These are phyloP conservation scores for Hypoxylon fuscum DNA, from an alignment of 495 filamentous ascomycete species.

Conservation along the genomic window DNA sequence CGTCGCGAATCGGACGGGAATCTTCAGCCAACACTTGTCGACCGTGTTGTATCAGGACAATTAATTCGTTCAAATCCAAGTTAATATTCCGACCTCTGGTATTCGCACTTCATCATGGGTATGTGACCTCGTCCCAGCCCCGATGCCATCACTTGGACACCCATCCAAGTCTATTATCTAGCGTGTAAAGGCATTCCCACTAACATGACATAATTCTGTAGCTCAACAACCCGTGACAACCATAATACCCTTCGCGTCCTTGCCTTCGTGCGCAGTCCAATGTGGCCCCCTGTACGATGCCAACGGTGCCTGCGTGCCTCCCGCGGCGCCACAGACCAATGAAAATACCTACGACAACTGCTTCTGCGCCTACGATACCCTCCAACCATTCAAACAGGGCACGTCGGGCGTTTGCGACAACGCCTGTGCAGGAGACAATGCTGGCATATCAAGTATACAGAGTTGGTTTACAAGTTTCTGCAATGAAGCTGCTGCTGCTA, in stretches of 20 bases:
- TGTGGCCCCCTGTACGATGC: slow-evolving; percentile 64
- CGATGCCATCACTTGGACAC: not conserved
- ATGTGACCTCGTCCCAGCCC: slow-evolving; percentile 7
- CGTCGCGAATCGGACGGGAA: slow-evolving; percentile 8
- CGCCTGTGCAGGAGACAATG: slow-evolving; percentile 45
- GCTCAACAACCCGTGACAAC: slow-evolving; percentile 48
- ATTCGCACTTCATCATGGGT: slow-evolving; percentile 21
- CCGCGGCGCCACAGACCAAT: slow-evolving; percentile 42
- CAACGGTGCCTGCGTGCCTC: slow-evolving; percentile 62
- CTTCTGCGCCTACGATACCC: slow-evolving; percentile 56
- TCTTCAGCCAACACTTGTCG: slow-evolving; percentile 1
- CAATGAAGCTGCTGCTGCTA: slow-evolving; percentile 34
- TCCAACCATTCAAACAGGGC: slow-evolving; percentile 53
- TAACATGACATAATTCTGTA: slow-evolving; percentile 15
- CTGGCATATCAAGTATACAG: slow-evolving; percentile 53
- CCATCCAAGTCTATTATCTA: not conserved
- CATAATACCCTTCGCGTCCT: slow-evolving; percentile 54
- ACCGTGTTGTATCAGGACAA: not conserved
- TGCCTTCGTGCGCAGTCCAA: slow-evolving; percentile 56
- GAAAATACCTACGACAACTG: slow-evolving; percentile 49
- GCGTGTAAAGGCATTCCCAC: not conserved
- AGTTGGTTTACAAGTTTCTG: slow-evolving; percentile 61
- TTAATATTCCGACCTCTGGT: slow-evolving; percentile 2
- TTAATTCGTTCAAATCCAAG: not conserved
- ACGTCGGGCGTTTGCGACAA: slow-evolving; percentile 52